A percentile compares a stretch with the other conserved stretches of the same genome.
phyloP scores from a whole-genome alignment of 768 basidiomycete genomes.

The Tylopilus vinaceipallidus region DNA sequence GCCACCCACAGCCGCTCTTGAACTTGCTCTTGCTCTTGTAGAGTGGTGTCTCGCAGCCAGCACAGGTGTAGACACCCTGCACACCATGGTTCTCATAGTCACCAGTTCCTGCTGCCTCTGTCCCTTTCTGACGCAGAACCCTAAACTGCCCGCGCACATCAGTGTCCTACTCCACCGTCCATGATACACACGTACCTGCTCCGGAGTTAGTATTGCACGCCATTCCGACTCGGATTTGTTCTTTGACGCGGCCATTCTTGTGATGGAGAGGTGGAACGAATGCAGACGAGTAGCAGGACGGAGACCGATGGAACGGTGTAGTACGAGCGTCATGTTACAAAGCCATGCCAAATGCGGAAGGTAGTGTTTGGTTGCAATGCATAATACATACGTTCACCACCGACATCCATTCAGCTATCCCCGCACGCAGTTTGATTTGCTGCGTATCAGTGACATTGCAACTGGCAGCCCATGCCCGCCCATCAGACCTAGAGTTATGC shows the following conservation, averaged over 20 bases:
- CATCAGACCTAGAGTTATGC: no score
- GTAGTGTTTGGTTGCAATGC: neutral
- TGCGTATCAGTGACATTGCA: no score
- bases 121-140: conserved; percentile 83
- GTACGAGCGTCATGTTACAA: neutral
- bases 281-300: neutral
- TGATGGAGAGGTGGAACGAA: conserved; percentile 1
- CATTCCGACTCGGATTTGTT: conserved; percentile 75
- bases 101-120: conserved; percentile 76
- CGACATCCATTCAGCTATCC: no score
- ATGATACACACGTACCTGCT: conserved; percentile 64
- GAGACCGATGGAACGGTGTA: neutral
- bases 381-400: no score
- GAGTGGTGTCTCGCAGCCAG: conserved; percentile 76
- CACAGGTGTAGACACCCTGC: conserved; percentile 73
- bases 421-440: no score
- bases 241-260: conserved; percentile 22
- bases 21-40: conserved; percentile 93
- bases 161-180: neutral
- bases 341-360: conserved; percentile 7
- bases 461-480: no score
- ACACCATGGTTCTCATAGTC: conserved; percentile 69
- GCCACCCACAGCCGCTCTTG: conserved; percentile 93
- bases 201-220: conserved; percentile 73
- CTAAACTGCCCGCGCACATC: conserved; percentile 57